phyloP scores from a whole-genome alignment of 257 asterid species.

The Solanum sejunctum region DNA sequence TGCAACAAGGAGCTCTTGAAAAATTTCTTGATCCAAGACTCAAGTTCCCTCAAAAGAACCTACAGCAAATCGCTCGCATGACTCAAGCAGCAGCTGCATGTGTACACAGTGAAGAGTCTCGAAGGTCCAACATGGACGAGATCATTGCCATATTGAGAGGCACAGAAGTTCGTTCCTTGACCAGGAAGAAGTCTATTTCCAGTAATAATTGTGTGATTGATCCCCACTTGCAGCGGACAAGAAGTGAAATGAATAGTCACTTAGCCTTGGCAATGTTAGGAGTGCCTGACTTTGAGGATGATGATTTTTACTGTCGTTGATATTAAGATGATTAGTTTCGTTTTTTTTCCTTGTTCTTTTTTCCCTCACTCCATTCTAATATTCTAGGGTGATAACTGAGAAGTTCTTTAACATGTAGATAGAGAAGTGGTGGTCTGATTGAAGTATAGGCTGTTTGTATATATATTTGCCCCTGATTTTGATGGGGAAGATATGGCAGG shows the following conservation, averaged over 20 bases:
- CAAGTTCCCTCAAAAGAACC: conserved; percentile 16
- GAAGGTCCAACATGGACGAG: conserved; percentile 53
- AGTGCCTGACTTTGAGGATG: conserved; percentile 61
- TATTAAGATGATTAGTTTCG: neutral
- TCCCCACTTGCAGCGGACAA: conserved; percentile 39
- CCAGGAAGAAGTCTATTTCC: conserved; percentile 25
- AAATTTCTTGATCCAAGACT: conserved; percentile 42
- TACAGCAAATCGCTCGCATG: conserved; percentile 26
- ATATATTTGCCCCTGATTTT: conserved; percentile 3
- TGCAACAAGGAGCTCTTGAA: conserved; percentile 48
- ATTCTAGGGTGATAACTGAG: conserved; percentile 6
- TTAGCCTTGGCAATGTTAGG: conserved; percentile 91
- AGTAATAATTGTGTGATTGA: conserved; percentile 17
- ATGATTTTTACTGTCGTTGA: conserved; percentile 46
- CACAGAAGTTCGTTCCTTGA: conserved; percentile 9
- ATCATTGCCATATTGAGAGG: conserved; percentile 45
- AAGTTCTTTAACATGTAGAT: conserved; percentile 18
- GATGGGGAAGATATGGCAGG: neutral
- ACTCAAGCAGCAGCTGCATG: conserved; percentile 66
- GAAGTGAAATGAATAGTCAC: conserved; percentile 71
- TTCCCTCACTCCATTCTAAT: neutral
- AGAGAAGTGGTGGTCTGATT: conserved; percentile 13
- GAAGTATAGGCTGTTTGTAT: conserved; percentile 3
- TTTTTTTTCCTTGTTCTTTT: neutral
- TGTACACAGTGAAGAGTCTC: conserved; percentile 43